Evolutionary conservation across 306 rosid genomes (phyloP).

Genomic region (Pyrus bretschneideri): DNA sequence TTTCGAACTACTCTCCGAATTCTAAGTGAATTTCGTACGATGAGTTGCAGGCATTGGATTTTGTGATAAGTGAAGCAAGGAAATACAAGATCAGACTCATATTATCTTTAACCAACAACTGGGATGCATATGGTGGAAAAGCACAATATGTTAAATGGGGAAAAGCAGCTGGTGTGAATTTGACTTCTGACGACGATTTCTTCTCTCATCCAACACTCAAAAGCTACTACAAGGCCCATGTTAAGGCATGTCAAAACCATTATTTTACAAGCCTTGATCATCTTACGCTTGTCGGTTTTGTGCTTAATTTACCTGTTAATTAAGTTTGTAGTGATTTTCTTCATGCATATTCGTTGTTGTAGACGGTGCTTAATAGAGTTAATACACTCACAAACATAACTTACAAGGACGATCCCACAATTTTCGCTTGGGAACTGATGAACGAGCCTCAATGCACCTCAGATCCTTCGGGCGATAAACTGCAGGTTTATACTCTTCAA

Average conservation of each 20-base stretch:
- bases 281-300: neutral
- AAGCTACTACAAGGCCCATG: conserved; percentile 80
- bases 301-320: neutral
- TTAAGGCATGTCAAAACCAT: conserved; percentile 44
- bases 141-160: conserved; percentile 95
- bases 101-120: conserved; percentile 74
- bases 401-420: conserved; percentile 91
- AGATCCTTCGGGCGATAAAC: conserved; percentile 64
- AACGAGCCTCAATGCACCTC: conserved; percentile 90
- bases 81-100: conserved; percentile 80
- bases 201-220: conserved; percentile 75
- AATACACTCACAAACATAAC: conserved; percentile 69
- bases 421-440: conserved; percentile 95
- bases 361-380: conserved; percentile 84
- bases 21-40: conserved; percentile 2
- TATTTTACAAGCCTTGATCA: neutral
- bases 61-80: conserved; percentile 82
- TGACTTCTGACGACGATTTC: conserved; percentile 82
- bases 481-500: conserved; percentile 47
- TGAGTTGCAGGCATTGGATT: conserved; percentile 66
- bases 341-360: conserved; percentile 4
- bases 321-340: neutral
- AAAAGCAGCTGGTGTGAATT: conserved; percentile 70
- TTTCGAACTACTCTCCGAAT: neutral
- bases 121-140: conserved; percentile 98